Evolutionary conservation across 2,329 filamentous ascomycete genomes (phyloP).

Genomic region (Aspergillus awamori): DNA sequence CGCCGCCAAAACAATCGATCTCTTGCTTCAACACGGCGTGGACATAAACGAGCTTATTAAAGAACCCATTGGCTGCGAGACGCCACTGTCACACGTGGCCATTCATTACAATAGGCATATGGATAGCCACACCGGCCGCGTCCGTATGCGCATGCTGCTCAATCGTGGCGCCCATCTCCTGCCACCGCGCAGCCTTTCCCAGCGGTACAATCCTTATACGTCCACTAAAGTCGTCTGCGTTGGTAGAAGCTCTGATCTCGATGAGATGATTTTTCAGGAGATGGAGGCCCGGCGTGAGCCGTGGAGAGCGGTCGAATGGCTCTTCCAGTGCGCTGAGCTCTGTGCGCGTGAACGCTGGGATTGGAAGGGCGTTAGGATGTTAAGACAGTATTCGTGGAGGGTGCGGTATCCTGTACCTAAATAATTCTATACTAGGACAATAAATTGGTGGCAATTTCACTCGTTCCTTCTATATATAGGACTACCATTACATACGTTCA

Average conservation of each 20-base stretch:
- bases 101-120: not conserved
- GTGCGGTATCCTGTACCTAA: not conserved
- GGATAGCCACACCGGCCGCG: not conserved
- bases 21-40: not conserved
- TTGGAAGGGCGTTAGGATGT: not conserved
- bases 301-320: not conserved
- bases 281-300: not conserved
- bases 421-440: too few species aligned
- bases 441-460: too few species aligned
- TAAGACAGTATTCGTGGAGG: not conserved
- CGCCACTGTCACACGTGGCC: not conserved
- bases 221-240: not conserved
- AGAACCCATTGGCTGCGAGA: rapidly evolving
- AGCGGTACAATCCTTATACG: not conserved
- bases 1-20: not conserved
- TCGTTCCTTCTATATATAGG: rapidly evolving
- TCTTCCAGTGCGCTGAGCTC: not conserved
- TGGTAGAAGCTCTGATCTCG: not conserved
- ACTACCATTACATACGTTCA: too few species aligned
- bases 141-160: not conserved
- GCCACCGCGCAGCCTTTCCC: not conserved
- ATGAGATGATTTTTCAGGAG: not conserved
- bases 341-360: not conserved
- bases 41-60: not conserved
- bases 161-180: not conserved